Conservation (phyloP, 768 basidiomycete species). For the Pseudohyphozyma bogoriensis region DNA sequence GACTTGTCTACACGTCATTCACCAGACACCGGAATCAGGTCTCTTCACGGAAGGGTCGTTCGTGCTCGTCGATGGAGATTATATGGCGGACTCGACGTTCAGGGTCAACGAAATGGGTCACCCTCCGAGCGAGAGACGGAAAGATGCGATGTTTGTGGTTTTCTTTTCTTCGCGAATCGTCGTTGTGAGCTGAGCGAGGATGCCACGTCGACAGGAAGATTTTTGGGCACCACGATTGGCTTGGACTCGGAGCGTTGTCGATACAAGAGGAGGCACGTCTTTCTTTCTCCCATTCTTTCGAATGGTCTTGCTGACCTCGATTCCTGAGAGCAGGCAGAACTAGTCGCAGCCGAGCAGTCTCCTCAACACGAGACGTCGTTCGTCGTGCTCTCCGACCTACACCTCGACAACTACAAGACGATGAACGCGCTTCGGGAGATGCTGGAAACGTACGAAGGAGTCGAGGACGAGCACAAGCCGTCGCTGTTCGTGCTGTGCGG, state of each 20-base stretch:
- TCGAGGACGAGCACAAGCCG: constrained; percentile 67
- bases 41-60: constrained; percentile 93
- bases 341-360: constrained; percentile 12
- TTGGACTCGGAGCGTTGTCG: constrained; percentile 87
- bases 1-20: constrained; percentile 30
- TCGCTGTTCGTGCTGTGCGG: constrained; percentile 86
- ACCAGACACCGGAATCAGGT: constrained; percentile 87
- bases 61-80: constrained; percentile 90
- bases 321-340: constrained; percentile 11
- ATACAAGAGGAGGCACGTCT: constrained; percentile 72
- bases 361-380: constrained; percentile 41
- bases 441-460: constrained; percentile 67
- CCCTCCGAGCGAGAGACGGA: constrained; percentile 86
- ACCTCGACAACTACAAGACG: constrained; percentile 82
- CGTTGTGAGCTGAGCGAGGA: not conserved
- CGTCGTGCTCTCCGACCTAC: constrained; percentile 90
- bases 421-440: constrained; percentile 68
- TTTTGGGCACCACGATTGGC: constrained; percentile 92
- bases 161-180: not conserved
- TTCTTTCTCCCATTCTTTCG: not conserved
- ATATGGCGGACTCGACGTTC: constrained; percentile 80
- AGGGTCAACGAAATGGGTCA: constrained; percentile 91
- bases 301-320: not conserved
- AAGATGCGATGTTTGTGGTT: constrained; percentile 57
- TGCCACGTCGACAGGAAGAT: constrained; percentile 55